Percentiles rank a stretch among this genome's conserved stretches.
phyloP scores from a whole-genome alignment of 805 yeast species.

The Lachancea sp. region DNA sequence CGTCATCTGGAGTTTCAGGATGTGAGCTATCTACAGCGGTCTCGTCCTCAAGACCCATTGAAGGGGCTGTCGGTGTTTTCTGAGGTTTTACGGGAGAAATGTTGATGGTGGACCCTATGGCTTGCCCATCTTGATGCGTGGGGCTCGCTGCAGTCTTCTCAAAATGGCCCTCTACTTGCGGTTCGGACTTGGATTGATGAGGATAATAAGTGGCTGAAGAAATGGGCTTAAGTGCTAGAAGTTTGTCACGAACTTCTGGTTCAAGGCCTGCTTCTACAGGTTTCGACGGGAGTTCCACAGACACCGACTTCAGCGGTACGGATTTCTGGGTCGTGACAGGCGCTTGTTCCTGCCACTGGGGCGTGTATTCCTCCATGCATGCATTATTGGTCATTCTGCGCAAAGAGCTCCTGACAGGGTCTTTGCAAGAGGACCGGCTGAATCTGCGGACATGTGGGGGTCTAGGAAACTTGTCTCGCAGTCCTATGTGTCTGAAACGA shows the following conservation, averaged over 20 bases:
- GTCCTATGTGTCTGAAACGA: neutral
- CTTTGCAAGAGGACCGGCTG: neutral
- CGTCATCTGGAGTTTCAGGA: slow-evolving; percentile 8
- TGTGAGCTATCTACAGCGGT: neutral
- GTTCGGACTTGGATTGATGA: slow-evolving; percentile 40
- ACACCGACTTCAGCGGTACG: neutral
- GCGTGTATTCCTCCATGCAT: neutral
- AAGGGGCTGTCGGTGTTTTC: neutral
- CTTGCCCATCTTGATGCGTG: slow-evolving; percentile 1
- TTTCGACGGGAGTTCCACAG: neutral
- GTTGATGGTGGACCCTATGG: neutral
- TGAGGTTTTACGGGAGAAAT: neutral
- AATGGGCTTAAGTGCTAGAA: slow-evolving; percentile 44
- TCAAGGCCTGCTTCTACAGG: neutral
- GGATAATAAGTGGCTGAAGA: slow-evolving; percentile 70
- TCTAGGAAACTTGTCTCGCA: neutral
- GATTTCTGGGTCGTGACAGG: neutral
- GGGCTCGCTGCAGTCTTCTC: slow-evolving; percentile 5
- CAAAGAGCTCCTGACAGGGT: neutral
- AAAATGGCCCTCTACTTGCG: neutral
- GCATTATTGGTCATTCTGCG: neutral
- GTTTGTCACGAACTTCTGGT: neutral
- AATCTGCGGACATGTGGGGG: neutral
- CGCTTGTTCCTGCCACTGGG: neutral
- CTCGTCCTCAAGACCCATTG: slow-evolving; percentile 3